phyloP scores from a whole-genome alignment of 345 rosid genomes.

The Carallia brachiata region DNA sequence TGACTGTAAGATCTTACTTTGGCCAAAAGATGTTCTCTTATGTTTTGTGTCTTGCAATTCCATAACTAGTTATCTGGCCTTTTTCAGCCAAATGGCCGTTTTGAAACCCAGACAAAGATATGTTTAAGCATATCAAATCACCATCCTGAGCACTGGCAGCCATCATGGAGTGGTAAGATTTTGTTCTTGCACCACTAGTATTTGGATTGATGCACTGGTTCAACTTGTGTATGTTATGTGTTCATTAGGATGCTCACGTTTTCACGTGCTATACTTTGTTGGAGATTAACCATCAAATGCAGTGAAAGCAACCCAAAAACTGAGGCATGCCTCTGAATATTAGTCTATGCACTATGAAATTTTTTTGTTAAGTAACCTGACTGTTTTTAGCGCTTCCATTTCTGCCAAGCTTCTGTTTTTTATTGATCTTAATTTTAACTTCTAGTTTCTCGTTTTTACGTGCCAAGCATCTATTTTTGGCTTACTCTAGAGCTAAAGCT shows the following conservation, averaged over 20 bases:
- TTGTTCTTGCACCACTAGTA: neutral
- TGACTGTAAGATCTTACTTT: conserved; percentile 50
- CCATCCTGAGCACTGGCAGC: conserved; percentile 99
- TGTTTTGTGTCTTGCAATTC: neutral
- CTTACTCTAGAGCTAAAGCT: too few relatives aligned
- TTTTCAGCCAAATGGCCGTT: conserved; percentile 88
- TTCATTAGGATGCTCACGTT: neutral
- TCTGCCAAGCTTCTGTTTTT: too few relatives aligned
- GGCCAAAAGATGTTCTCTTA: neutral
- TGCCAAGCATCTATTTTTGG: too few relatives aligned
- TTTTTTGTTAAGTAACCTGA: too few relatives aligned
- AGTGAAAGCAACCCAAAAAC: neutral
- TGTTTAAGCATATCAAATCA: conserved; percentile 95
- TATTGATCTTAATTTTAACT: too few relatives aligned
- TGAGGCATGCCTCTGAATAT: too few relatives aligned
- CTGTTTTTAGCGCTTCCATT: too few relatives aligned
- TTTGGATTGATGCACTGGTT: neutral
- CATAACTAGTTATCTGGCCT: conserved; percentile 7
- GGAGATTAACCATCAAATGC: neutral
- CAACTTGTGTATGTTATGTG: neutral
- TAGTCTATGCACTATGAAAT: too few relatives aligned
- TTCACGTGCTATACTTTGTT: neutral
- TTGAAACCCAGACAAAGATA: conserved; percentile 89
- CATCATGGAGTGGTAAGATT: conserved; percentile 93
- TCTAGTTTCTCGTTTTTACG: too few relatives aligned